A percentile compares a stretch with the other conserved stretches of the same genome.
phyloP scores from a whole-genome alignment of 2,329 filamentous ascomycete species.

The Beauveria sp. region DNA sequence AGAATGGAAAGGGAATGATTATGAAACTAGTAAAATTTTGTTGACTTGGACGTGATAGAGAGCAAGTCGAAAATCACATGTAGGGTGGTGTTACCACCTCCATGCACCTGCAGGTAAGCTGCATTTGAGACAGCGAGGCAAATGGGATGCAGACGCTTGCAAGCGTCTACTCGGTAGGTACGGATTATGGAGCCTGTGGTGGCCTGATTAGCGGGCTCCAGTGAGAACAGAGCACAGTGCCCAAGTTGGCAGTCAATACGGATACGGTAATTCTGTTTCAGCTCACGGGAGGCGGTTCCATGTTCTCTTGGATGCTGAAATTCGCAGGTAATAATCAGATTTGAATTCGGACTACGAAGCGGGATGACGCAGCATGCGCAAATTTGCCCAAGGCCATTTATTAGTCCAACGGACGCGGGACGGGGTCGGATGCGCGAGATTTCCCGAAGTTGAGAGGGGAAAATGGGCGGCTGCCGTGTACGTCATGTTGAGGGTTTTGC shows the following conservation, averaged over 20 bases:
- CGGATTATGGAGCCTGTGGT: too few relatives aligned
- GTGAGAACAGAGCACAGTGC: too few relatives aligned
- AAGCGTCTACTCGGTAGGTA: too few relatives aligned
- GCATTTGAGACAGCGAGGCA: not conserved
- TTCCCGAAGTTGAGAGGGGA: not conserved
- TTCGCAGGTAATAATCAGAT: too few relatives aligned
- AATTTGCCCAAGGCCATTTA: too few relatives aligned
- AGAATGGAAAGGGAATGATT: not conserved
- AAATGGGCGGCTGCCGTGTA: too few relatives aligned
- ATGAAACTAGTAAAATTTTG: not conserved
- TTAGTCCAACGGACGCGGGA: not conserved
- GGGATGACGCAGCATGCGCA: constrained; percentile 1
- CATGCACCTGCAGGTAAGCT: not conserved
- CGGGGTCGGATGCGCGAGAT: not conserved
- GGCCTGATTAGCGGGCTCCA: too few relatives aligned
- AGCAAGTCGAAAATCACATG: not conserved
- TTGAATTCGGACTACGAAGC: not conserved
- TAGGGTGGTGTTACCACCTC: not conserved
- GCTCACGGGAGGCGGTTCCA: too few relatives aligned
- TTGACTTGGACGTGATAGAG: not conserved
- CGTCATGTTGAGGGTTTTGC: not conserved
- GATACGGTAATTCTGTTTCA: too few relatives aligned
- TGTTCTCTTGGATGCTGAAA: too few relatives aligned
- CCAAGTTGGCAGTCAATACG: too few relatives aligned
- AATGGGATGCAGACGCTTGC: too few relatives aligned